Base-by-base conservation (phyloP, 2,329 filamentous ascomycete genomes). In the Calonectria henricotiae region DNA sequence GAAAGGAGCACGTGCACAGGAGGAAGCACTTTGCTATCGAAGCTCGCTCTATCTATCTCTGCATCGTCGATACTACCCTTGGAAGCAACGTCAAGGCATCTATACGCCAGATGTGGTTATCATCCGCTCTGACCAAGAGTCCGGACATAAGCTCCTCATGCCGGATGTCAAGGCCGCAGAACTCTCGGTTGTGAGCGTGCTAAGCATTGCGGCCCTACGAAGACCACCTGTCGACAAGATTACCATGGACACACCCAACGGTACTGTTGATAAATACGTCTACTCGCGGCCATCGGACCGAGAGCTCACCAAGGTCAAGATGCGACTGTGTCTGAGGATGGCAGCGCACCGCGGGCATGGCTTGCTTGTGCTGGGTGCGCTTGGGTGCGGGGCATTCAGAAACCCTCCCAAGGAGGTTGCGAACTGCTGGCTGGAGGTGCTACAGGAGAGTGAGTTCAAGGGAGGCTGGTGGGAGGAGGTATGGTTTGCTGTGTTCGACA, bases 1-100 rank as follows among this genome's bases (percentile, higher is more conserved):
- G 5, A 85, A 85, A 43, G 91, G 91, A 41, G 85, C 89, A 65
- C 80, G 88, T 35, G 91, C 91, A 0, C 92, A 94, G 79, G 91
- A 94, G 81, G 92, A 94, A 82, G 87, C 88, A 3, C 84, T 94
- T 7, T 93, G 90, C 81, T 91, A 90, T 77, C 88, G 91, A 49
- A 89, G 86, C 54, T 87, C 88, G 0, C 85, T 91, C 8, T 85
- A 80, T 32, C 76, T 85, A 35, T 86, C 86, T 23, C 81, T 90
- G 0, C 81, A 85, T 68, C 73, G 77, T 25, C 72, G 77, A 17
- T 87, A 86, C 76, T 92, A 92, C 77, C 89, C 89, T 0, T 83
- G 89, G 69, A 81, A 81, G 27, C 80, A 84, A 15, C 80, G 84
- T 6, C 85, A 85, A 65, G 88, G 84, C 0, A 80, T 93, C 39